Conservation (phyloP, 2,329 filamentous ascomycete species). For the Blastomyces gilchristii region DNA sequence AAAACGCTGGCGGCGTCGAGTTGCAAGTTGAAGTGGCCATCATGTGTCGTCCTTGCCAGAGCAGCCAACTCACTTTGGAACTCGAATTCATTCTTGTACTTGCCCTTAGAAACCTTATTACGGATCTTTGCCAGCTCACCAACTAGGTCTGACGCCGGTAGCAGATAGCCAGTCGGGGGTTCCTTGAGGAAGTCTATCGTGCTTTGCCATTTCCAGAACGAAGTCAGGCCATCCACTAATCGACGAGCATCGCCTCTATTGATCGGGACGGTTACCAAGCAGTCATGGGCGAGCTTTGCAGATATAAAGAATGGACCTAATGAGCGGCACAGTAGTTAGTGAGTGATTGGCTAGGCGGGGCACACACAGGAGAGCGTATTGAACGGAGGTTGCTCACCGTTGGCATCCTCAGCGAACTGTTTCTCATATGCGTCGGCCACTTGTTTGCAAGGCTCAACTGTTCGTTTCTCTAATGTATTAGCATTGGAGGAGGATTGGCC, state of each 20-base stretch:
- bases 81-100: slow-evolving; percentile 45
- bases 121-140: slow-evolving; percentile 39
- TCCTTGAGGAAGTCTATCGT: slow-evolving; percentile 24
- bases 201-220: slow-evolving; percentile 19
- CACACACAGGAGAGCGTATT: not conserved
- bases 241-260: slow-evolving; percentile 16
- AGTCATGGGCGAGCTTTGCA: slow-evolving; percentile 18
- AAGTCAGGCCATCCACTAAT: slow-evolving; percentile 18
- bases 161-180: slow-evolving; percentile 43
- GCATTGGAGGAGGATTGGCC: not conserved
- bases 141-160: slow-evolving; percentile 41
- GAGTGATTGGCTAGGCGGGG: not conserved
- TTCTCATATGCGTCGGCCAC: not conserved
- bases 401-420: not conserved
- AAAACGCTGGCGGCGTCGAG: slow-evolving; percentile 29
- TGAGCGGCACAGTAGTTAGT: slow-evolving; percentile 8
- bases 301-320: slow-evolving; percentile 2
- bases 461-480: not conserved
- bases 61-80: slow-evolving; percentile 47
- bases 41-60: slow-evolving; percentile 47
- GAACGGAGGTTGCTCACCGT: not conserved
- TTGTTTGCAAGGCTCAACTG: slow-evolving; percentile 2
- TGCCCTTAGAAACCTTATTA: slow-evolving; percentile 32
- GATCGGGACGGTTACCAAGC: slow-evolving; percentile 19
- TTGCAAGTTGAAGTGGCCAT: slow-evolving; percentile 44